Evolutionary conservation across 495 filamentous ascomycete genomes (phyloP), one percentile per base, ranked within the genome.

Genomic region (Penicillium herquei): DNA sequence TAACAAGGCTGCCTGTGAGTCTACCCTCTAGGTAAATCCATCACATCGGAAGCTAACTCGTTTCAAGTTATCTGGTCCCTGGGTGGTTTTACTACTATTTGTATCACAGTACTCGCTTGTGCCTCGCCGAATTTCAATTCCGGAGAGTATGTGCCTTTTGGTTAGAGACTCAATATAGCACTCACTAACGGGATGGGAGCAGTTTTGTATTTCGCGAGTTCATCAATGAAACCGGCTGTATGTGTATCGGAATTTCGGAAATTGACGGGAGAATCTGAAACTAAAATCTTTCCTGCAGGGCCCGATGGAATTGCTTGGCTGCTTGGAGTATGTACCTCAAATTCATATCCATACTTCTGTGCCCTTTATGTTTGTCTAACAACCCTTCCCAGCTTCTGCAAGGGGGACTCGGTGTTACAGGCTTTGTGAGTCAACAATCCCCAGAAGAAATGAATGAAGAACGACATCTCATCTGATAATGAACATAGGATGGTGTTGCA

Each of bases 51-150:
- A 26, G 61, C 58, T 56, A 40, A 56, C 48, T 17, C 10, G 5
- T 39, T 39, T 14, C 34, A 1, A 72, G 71, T 91, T 52, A 79
- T 81, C 35, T 90, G 87, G 87, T 87, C 84, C 10, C 64, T 90
- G 35, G 60, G 74, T 7, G 87, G 87, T 1, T 88, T 90, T 55
- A 68, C 78, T n/a, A 67, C 90, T 39, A 88, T 90, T 43, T 85
- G 71, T 11, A 87, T 87, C 51, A 86, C 86, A 0, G 74, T 89
- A 0, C 77, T 90, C 37, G 71, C 84, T 8, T 86, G 79, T 54
- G 75, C 85, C 2, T 78, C 82, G 6, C 84, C 84, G 0, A 73
- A 83, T 51, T 89, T 81, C 60, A 80, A 83, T 54, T 78, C 77
- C 33, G 85, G 72, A 47, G 64, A 79, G 57, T 87, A 85, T 53